Evolutionary conservation across 192 early-diverging fungal species (phyloP), one percentile per base, ranked within the genome.

Genomic region (Entomortierella lignicola): DNA sequence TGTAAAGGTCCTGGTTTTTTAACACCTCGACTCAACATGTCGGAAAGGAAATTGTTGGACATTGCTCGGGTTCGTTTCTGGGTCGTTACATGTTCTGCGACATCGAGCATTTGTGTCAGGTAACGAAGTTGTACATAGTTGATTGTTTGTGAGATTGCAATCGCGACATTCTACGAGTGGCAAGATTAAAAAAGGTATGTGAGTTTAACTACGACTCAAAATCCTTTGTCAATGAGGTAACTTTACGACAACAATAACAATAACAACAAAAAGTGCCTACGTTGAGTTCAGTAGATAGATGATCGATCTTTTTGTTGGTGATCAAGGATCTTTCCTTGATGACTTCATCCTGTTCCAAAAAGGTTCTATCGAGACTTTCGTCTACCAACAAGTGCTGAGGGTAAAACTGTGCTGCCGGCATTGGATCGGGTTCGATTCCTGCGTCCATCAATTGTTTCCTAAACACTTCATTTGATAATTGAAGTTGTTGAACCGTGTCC

Each of bases 11-110:
- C 61, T 0, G 75, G 5, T 26, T 79, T 79, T 50, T 79, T 79
- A 41, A 79, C 75, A 18, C 75, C 75, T 5, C 75, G 75, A 32
- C 62, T 66, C 15, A 79, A 52, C 75, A 79, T 79, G 32, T 79
- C 75, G 8, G 75, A 70, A 6, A 79, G 56, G 57, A 79, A 79
- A n/a, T 27, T 44, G 63, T 79, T 79, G 57, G 75, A 79, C 75
- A 79, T 79, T 47, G 37, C 75, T 2, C 75, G 66, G 31, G 75
- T 52, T 1, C 67, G 66, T 17, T 60, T 79, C 67, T 79, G 75
- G 23, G 61, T 53, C 15, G 67, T 70, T 29, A 79, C 67, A 32
- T 79, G 75, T 55, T 79, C 75, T 0, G 68, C 75, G 4, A 63
- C 75, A 55, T 79, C 75, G 17, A 79, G 75, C 56, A 79, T 47